Evolutionary conservation across 768 basidiomycete species (phyloP).

Genomic region (Tulasnella sp.): DNA sequence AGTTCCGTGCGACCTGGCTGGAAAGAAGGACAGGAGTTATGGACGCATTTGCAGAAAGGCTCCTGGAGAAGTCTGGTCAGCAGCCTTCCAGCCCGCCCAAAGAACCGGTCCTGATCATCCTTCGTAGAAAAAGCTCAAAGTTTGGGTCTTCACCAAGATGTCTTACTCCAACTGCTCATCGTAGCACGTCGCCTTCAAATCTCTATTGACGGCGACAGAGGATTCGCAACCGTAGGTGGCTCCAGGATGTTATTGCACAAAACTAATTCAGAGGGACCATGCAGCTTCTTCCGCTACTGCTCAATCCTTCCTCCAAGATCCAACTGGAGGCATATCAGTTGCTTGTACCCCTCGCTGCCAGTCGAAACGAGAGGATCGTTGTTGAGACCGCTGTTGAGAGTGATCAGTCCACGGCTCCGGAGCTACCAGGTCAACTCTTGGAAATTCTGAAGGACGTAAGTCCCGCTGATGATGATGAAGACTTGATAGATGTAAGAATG

Average conservation of each 20-base stretch:
- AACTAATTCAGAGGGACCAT: background rate
- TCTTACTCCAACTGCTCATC: background rate
- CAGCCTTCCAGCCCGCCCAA: conserved; percentile 10
- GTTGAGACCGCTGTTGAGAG: conserved; percentile 81
- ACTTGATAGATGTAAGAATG: conserved; percentile 40
- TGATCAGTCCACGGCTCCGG: conserved; percentile 49
- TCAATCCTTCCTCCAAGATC: conserved; percentile 57
- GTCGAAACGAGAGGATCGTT: conserved; percentile 76
- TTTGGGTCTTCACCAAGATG: background rate
- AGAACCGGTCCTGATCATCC: background rate
- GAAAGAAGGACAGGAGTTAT: conserved; percentile 52
- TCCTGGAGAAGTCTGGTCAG: conserved; percentile 53
- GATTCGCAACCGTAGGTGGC: background rate
- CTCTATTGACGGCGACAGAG: background rate
- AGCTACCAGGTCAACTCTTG: conserved; percentile 65
- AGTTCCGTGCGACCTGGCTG: conserved; percentile 65
- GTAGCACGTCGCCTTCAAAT: background rate
- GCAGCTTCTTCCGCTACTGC: conserved; percentile 77
- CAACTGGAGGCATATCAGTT: conserved; percentile 77
- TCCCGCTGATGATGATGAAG: conserved; percentile 41
- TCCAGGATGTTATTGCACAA: background rate
- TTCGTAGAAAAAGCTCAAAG: background rate
- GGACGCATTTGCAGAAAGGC: conserved; percentile 57
- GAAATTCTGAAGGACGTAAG: conserved; percentile 47
- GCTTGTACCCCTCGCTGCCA: conserved; percentile 62